Evolutionary conservation across 2,329 filamentous ascomycete genomes (phyloP), one percentile per base, ranked within the genome.

Genomic region (Xylariaceae sp.): DNA sequence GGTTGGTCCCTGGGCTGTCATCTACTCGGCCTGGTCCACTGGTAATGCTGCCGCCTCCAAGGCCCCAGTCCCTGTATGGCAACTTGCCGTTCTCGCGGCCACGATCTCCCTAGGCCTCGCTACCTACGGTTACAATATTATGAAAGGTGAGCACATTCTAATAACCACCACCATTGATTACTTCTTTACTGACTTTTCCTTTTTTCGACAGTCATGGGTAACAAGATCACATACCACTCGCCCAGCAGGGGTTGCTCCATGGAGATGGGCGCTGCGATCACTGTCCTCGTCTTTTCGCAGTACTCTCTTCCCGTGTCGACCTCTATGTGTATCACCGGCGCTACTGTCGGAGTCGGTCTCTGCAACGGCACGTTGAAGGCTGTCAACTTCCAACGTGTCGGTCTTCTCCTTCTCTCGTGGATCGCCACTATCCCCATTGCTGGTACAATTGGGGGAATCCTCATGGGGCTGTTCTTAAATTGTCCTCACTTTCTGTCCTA

Each of bases 121-220:
- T 68, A 91, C 88, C 14, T 91, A 91, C 66, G 89, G 89, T 9
- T 91, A 91, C 78, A 91, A 91, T 78, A 91, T 91, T 75, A 91
- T 91, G 88, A 90, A 89, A 77, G 85, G 23, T 26, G 23, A 26
- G 23, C 23, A 9, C 4, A 26, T 83, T 9, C 23, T 26, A 9
- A 26, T 26, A n/a, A n/a, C 9, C 23, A 4, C 23, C 9, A 26
- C 9, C 9, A n/a, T 26, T 26, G 9, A 9, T 9, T 26, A 9
- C 4, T 26, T 9, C 4, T 26, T 26, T 26, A 26, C 23, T 26
- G 23, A 67, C 53, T n/a, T 37, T 14, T 9, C 21, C 44, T 41
- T 20, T 67, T 64, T 26, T 26, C 9, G 9, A 26, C 9, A 26
- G 23, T 72, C 73, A 91, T 91, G 88, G 89, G 89, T 50, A 92